Evolutionary conservation across 2,329 filamentous ascomycete genomes (phyloP), one percentile per base, ranked within the genome.

Genomic region (Sporothrix pallida): DNA sequence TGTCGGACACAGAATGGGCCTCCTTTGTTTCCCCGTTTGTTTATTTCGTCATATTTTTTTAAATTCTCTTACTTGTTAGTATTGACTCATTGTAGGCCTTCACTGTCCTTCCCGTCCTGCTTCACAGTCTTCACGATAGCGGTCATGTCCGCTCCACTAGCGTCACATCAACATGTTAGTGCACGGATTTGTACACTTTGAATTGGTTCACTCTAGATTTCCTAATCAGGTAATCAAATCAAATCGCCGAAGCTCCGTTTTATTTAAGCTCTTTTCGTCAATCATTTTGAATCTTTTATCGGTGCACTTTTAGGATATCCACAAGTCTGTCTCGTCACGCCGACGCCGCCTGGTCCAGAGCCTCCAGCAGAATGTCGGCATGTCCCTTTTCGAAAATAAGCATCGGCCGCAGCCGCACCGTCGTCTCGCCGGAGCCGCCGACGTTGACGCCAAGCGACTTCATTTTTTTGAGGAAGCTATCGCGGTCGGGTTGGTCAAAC

Each of bases 371-470:
- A 75, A 97, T 90, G 83, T 97, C 93, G 26, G 92, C 95, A 83
- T 98, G 95, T 81, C 92, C 89, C 87, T 94, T 89, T 88, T 97
- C 92, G 86, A 98, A 96, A 79, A 95, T 91, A 78, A 98, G 84
- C 95, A 97, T 97, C 58, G 94, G 95, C 78, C 94, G 86, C 81
- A 98, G 84, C 69, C 94, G 86, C 13, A 98, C 92, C 37, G 95
- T 93, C 72, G 79, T 86, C 79, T 87, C 87, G 15, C 95, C 95
- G 78, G 90, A 92, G 70, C 94, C 94, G 75, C 94, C 95, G 80
- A 97, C 92, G 84, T 97, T 97, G 81, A 97, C 84, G 75, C 94
- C 94, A 44, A 93, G 85, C 8, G 83, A 84, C 90, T 97, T 97
- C 76, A 92, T 93, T 84, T 89, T 91, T 81, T 84, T 88, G 76